Evolutionary conservation across 305 asterid species (phyloP).

Genomic region (Rubia peregrina): DNA sequence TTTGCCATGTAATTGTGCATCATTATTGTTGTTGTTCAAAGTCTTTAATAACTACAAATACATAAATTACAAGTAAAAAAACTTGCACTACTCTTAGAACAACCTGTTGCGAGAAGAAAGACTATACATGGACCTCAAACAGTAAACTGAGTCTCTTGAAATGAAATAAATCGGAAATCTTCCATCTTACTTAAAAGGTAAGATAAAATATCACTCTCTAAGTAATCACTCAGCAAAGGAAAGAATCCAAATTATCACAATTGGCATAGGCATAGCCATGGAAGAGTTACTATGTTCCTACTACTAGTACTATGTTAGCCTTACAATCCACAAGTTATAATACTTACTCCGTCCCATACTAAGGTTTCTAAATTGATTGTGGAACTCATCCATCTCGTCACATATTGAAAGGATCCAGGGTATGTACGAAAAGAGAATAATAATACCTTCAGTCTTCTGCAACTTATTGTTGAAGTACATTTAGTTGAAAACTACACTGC

Average conservation of each 20-base stretch:
- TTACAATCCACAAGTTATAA: too few species aligned
- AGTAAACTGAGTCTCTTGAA: not conserved
- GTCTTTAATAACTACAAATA: too few species aligned
- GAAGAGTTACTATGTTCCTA: too few species aligned
- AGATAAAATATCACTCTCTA: not conserved
- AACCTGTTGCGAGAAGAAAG: not conserved
- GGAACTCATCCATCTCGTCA: conserved; percentile 14
- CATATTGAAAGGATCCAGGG: not conserved
- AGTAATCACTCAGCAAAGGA: not conserved
- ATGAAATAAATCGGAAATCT: not conserved
- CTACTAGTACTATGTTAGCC: too few species aligned
- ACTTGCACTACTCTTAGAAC: conserved; percentile 16
- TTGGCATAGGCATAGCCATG: not conserved
- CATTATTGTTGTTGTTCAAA: too few species aligned
- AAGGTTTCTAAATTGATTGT: too few species aligned
- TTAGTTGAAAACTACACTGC: conserved; percentile 96
- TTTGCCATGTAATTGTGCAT: too few species aligned
- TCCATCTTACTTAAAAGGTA: not conserved
- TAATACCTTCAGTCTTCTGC: conserved; percentile 95
- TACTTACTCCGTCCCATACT: too few species aligned
- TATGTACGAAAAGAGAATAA: conserved; percentile 1
- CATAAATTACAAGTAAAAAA: too few species aligned
- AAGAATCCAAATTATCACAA: not conserved
- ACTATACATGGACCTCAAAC: not conserved
- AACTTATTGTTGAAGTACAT: conserved; percentile 77